A percentile compares a stretch with the other conserved stretches of the same genome.
These are phyloP conservation scores for Nemophila menziesii DNA, from an alignment of 257 asterid species.

Conservation along the genomic window DNA sequence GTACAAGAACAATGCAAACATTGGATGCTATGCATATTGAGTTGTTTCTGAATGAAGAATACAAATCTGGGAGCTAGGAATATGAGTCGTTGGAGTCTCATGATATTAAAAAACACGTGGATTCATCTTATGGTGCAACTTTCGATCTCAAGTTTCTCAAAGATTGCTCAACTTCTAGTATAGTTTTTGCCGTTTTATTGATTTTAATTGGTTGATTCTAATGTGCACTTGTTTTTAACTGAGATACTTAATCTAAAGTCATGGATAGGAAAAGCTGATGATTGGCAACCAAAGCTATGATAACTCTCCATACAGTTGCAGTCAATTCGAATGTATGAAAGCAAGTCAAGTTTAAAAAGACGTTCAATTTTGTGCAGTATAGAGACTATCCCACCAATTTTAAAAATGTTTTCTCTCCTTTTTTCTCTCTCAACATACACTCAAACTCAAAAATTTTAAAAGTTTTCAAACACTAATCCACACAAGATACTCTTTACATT, in stretches of 20 bases:
- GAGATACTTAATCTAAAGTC: conserved; percentile 60
- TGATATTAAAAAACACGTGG: conserved; percentile 40
- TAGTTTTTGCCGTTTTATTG: conserved; percentile 7
- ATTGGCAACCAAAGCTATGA: conserved; percentile 84
- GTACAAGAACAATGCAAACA: conserved; percentile 92
- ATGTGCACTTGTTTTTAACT: conserved; percentile 20
- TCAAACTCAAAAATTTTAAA: too few species aligned
- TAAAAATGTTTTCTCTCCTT: too few species aligned
- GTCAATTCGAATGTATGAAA: conserved; percentile 75
- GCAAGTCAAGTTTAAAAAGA: too few species aligned
- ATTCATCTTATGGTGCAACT: conserved; percentile 70
- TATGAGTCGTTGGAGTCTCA: conserved; percentile 52
- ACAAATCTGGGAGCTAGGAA: conserved; percentile 64
- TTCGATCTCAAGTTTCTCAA: conserved; percentile 66
- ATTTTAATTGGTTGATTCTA: conserved; percentile 1
- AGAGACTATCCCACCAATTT: too few species aligned
- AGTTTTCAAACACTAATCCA: too few species aligned
- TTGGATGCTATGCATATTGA: conserved; percentile 89
- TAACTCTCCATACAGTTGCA: conserved; percentile 71
- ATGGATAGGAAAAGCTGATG: conserved; percentile 65
- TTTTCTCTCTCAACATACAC: too few species aligned
- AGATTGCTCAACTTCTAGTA: conserved; percentile 63
- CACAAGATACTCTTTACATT: too few species aligned
- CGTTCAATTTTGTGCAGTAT: too few species aligned
- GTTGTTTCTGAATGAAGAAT: conserved; percentile 60